Evolutionary conservation across 2,329 filamentous ascomycete genomes (phyloP).

Genomic region (Colletotrichum liaoningense): DNA sequence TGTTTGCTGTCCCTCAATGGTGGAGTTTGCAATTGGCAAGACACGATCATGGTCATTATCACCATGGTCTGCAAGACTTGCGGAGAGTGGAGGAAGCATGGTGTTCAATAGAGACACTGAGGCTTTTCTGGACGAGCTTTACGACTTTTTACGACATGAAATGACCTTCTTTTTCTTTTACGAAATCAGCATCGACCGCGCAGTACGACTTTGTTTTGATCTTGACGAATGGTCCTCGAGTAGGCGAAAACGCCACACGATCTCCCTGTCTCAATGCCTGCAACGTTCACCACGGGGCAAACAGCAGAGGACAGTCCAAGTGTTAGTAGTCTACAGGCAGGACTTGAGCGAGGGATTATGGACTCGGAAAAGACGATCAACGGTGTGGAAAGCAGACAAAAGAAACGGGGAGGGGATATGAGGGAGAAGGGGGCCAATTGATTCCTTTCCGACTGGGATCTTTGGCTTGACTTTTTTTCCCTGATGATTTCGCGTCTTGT

Average conservation of each 20-base stretch:
- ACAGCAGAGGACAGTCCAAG: not conserved
- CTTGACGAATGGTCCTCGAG: not conserved
- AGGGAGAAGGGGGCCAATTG: not conserved
- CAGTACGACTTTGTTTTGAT: slow-evolving; percentile 24
- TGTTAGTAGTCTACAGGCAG: not conserved
- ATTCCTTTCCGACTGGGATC: not conserved
- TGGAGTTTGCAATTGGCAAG: not conserved
- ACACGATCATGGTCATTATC: not conserved
- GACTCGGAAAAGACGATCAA: slow-evolving; percentile 26
- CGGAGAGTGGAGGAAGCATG: not conserved
- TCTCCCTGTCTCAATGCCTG: not conserved
- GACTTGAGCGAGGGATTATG: not conserved
- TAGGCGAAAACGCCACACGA: not conserved
- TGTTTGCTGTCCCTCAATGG: slow-evolving; percentile 18
- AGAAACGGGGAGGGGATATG: not conserved
- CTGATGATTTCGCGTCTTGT: slow-evolving; percentile 11
- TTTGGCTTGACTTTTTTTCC: not conserved
- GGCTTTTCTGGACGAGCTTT: slow-evolving; percentile 28
- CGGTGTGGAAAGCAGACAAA: slow-evolving; percentile 15
- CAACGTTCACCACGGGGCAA: not conserved
- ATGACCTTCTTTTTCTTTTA: slow-evolving; percentile 27
- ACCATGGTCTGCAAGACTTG: not conserved
- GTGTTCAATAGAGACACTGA: slow-evolving; percentile 1
- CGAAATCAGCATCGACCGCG: slow-evolving; percentile 29
- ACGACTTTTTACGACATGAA: slow-evolving; percentile 35